phyloP scores from a whole-genome alignment of 2,329 filamentous ascomycete species.

The Arachnopeziza araneosa region DNA sequence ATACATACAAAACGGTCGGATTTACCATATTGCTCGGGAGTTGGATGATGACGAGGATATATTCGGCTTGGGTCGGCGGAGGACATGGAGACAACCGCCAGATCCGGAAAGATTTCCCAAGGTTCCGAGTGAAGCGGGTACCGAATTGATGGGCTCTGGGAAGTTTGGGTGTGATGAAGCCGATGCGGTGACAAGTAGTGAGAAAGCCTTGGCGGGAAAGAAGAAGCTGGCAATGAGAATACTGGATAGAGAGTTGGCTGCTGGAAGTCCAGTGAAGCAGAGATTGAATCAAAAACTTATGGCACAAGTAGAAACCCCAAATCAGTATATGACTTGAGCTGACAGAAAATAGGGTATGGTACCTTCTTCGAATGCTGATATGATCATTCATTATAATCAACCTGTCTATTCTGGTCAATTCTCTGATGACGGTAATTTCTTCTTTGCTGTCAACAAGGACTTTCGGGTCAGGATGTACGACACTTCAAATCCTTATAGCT shows the following conservation, averaged over 20 bases:
- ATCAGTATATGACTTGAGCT: not conserved
- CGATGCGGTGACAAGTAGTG: constrained; percentile 42
- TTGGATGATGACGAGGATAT: not conserved
- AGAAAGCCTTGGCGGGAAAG: constrained; percentile 35
- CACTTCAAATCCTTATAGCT: constrained; percentile 89
- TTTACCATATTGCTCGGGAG: not conserved
- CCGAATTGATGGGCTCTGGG: constrained; percentile 74
- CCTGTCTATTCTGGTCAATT: constrained; percentile 95
- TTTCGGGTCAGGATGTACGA: constrained; percentile 97
- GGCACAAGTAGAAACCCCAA: constrained; percentile 48
- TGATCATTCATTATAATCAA: constrained; percentile 79
- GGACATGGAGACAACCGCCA: constrained; percentile 38
- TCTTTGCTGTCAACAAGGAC: constrained; percentile 87
- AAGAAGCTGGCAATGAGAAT: constrained; percentile 62
- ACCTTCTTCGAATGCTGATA: constrained; percentile 71
- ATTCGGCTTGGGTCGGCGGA: constrained; percentile 31
- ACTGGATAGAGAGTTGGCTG: constrained; percentile 75
- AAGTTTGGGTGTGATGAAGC: constrained; percentile 67
- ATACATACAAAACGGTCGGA: not conserved
- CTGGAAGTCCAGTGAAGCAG: constrained; percentile 54
- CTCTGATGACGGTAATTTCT: constrained; percentile 95
- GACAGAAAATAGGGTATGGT: constrained; percentile 58
- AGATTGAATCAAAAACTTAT: constrained; percentile 60
- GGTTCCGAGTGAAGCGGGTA: constrained; percentile 73
- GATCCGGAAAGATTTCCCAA: constrained; percentile 67